Conservation (phyloP, 108 stramenopile genomes). For the Epithemia pelagica region DNA sequence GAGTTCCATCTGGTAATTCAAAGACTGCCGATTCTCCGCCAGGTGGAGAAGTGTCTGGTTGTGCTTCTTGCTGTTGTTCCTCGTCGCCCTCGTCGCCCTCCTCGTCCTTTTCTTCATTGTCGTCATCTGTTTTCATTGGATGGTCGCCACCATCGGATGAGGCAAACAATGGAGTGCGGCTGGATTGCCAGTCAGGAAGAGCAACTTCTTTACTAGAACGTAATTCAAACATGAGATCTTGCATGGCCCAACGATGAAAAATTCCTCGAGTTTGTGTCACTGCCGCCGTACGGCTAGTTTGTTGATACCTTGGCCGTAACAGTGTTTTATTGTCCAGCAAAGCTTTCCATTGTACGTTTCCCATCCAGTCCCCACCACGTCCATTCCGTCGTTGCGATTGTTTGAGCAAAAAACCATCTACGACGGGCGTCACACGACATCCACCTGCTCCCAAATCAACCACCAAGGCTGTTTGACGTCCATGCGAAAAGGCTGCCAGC, state of each 20-base stretch:
- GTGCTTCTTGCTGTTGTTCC: neutral
- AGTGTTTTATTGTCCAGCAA: constrained; percentile 33
- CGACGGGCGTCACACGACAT: constrained; percentile 63
- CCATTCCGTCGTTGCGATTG: constrained; percentile 60
- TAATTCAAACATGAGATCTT: constrained; percentile 76
- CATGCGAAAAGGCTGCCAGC: constrained; percentile 72
- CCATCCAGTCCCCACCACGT: constrained; percentile 73
- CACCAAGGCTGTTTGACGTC: constrained; percentile 69
- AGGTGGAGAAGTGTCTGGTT: constrained; percentile 12
- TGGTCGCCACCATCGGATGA: too few relatives aligned
- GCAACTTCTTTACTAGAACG: constrained; percentile 37
- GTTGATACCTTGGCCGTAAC: constrained; percentile 46
- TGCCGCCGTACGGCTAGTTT: constrained; percentile 11
- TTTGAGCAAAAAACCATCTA: constrained; percentile 69
- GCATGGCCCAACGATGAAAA: constrained; percentile 63
- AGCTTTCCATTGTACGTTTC: constrained; percentile 54
- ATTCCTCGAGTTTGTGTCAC: constrained; percentile 11
- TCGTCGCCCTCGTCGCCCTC: constrained; percentile 19
- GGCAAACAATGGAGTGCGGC: constrained; percentile 16
- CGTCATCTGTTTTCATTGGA: neutral
- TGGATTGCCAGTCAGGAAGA: constrained; percentile 11
- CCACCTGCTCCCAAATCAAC: constrained; percentile 75
- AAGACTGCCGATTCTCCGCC: constrained; percentile 17
- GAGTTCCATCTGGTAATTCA: constrained; percentile 66
- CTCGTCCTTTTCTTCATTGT: neutral